Conservation (phyloP, 257 asterid species). For the Ocimum tenuiflorum region DNA sequence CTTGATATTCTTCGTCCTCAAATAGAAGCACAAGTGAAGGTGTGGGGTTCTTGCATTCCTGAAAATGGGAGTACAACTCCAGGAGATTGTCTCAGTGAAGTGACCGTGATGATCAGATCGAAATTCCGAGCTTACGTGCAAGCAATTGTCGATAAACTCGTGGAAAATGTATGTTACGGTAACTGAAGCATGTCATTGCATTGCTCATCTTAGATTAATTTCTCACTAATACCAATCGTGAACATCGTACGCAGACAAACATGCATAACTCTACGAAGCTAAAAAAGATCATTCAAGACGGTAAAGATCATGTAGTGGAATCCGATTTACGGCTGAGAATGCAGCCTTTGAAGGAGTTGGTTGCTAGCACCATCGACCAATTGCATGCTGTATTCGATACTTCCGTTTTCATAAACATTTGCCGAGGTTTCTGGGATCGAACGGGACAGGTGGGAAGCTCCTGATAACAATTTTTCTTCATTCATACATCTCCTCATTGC, state of each 20-base stretch:
- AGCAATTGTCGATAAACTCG: conserved; percentile 69
- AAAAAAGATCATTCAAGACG: conserved; percentile 72
- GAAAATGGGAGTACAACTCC: conserved; percentile 49
- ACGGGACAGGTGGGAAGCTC: conserved; percentile 69
- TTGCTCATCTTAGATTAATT: background rate
- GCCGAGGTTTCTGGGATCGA: conserved; percentile 89
- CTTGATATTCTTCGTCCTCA: conserved; percentile 65
- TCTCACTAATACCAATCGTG: background rate
- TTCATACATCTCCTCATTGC: background rate
- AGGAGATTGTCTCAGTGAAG: conserved; percentile 83
- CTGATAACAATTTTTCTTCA: background rate
- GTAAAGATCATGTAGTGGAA: conserved; percentile 61
- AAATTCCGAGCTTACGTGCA: conserved; percentile 78
- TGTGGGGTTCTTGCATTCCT: conserved; percentile 82
- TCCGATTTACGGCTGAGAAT: conserved; percentile 58
- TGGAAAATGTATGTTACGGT: conserved; percentile 49
- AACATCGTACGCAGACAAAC: conserved; percentile 45
- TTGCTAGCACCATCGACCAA: conserved; percentile 47
- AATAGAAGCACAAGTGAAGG: conserved; percentile 60
- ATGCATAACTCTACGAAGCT: conserved; percentile 71
- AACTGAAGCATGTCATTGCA: conserved; percentile 9
- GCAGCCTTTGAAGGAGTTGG: conserved; percentile 77
- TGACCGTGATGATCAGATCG: conserved; percentile 76
- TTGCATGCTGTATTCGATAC: conserved; percentile 56
- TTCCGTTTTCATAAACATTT: conserved; percentile 62